Conservation (phyloP, 1,284 basidiomycete species). For the Ustilago xerochloae region DNA sequence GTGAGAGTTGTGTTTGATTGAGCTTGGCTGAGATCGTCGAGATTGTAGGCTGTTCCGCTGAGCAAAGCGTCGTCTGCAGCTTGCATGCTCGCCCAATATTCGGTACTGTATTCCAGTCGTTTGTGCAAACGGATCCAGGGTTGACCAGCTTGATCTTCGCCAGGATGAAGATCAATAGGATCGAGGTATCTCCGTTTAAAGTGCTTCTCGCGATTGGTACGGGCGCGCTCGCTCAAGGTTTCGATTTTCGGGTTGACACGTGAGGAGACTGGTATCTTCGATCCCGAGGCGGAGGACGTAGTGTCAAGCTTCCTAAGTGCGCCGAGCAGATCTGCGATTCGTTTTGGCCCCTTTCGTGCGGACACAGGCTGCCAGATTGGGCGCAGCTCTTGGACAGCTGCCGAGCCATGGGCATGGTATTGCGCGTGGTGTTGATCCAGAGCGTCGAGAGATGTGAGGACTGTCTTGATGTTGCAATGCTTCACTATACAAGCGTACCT, state of each 20-base stretch:
- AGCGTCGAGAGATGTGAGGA: constrained; percentile 13
- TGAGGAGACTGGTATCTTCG: constrained; percentile 8
- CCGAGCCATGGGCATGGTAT: constrained; percentile 13
- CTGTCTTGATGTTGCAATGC: constrained; percentile 10
- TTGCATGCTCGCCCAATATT: not conserved
- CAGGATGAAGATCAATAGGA: constrained; percentile 2
- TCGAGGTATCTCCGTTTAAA: constrained; percentile 9
- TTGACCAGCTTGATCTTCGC: constrained; percentile 13
- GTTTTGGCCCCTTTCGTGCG: not conserved
- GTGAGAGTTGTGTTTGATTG: too few species aligned
- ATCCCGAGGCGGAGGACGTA: not conserved
- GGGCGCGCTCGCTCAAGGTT: not conserved
- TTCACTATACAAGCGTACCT: constrained; percentile 26
- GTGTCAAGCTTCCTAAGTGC: constrained; percentile 4
- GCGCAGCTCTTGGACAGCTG: not conserved
- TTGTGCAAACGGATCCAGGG: constrained; percentile 18
- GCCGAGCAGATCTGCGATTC: constrained; percentile 1
- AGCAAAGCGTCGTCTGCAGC: constrained; percentile 14
- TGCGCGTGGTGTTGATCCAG: constrained; percentile 16
- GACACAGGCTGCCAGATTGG: constrained; percentile 11
- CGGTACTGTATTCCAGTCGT: not conserved
- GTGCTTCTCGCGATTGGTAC: not conserved
- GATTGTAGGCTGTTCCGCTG: constrained; percentile 4
- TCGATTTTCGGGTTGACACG: constrained; percentile 1
- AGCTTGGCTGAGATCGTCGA: not conserved